phyloP scores from a whole-genome alignment of 129 eudicot species.

The Artemisia annua region DNA sequence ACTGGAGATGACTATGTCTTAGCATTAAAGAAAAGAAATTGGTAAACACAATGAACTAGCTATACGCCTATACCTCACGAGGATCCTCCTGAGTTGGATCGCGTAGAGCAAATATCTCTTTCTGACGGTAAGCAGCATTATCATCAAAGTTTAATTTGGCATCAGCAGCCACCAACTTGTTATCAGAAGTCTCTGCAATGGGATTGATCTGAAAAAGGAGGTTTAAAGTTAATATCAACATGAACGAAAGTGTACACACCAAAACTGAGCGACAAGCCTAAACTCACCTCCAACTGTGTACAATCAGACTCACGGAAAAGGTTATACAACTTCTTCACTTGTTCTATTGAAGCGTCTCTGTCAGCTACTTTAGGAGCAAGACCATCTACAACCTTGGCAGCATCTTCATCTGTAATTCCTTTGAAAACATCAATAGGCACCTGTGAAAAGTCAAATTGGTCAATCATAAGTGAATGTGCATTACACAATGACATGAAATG shows the following conservation, averaged over 20 bases:
- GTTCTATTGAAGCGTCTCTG: slow-evolving; percentile 79
- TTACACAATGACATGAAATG: slow-evolving; percentile 8
- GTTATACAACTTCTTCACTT: slow-evolving; percentile 88
- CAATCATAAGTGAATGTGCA: slow-evolving; percentile 8
- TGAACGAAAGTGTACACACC: not conserved
- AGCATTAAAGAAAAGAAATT: not conserved
- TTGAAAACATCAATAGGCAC: slow-evolving; percentile 19
- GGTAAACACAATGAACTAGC: not conserved
- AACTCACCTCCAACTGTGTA: slow-evolving; percentile 83
- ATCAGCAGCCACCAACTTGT: slow-evolving; percentile 92
- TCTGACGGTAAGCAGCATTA: slow-evolving; percentile 94
- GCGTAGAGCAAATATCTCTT: slow-evolving; percentile 87
- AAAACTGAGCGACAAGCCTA: slow-evolving; percentile 1
- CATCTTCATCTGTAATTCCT: slow-evolving; percentile 23
- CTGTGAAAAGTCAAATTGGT: slow-evolving; percentile 22
- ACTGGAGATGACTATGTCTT: slow-evolving; percentile 1
- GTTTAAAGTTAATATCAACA: slow-evolving; percentile 10
- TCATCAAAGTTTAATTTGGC: slow-evolving; percentile 97
- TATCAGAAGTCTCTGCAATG: slow-evolving; percentile 93
- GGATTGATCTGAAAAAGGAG: slow-evolving; percentile 75
- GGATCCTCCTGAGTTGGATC: slow-evolving; percentile 99
- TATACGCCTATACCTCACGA: slow-evolving; percentile 67
- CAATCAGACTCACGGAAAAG: slow-evolving; percentile 92
- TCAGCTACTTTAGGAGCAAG: slow-evolving; percentile 88
- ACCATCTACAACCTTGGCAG: slow-evolving; percentile 96